A percentile compares a stretch with the other conserved stretches of the same genome.
Evolutionary conservation across 2,329 filamentous ascomycete species (phyloP).

Genomic region (Phyllosticta citriasiana): DNA sequence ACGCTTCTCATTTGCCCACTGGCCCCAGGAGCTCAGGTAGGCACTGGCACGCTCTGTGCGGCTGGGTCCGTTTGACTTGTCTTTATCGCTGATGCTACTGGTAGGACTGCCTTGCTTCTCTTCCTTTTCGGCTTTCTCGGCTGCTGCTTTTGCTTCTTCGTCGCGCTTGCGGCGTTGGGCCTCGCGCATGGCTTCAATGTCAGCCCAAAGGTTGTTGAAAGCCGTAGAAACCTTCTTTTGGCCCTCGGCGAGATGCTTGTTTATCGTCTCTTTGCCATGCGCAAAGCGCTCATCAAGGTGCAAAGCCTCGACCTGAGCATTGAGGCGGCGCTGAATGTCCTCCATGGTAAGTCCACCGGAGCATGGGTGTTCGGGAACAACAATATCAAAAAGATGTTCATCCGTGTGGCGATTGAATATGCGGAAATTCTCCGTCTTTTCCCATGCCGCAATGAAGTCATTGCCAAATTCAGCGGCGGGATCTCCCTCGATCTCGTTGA

Average conservation of each 20-base stretch:
- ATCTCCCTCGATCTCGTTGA: slow-evolving; percentile 57
- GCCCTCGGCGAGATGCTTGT: slow-evolving; percentile 80
- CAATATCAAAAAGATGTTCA: slow-evolving; percentile 84
- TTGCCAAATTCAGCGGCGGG: slow-evolving; percentile 72
- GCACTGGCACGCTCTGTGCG: slow-evolving; percentile 40
- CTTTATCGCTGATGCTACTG: background rate
- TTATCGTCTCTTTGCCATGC: slow-evolving; percentile 71
- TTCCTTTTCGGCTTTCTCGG: slow-evolving; percentile 6
- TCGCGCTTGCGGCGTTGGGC: slow-evolving; percentile 56
- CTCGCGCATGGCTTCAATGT: slow-evolving; percentile 75
- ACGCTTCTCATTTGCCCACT: slow-evolving; percentile 65
- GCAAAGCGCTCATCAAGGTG: slow-evolving; percentile 87
- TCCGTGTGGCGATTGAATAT: slow-evolving; percentile 70
- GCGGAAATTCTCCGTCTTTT: slow-evolving; percentile 77
- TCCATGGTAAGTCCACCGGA: slow-evolving; percentile 88
- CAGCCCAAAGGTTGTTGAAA: slow-evolving; percentile 80
- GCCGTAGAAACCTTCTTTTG: slow-evolving; percentile 79
- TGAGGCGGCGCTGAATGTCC: slow-evolving; percentile 77
- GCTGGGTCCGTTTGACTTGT: background rate
- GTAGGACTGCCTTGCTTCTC: slow-evolving; percentile 4
- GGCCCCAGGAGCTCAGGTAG: slow-evolving; percentile 54
- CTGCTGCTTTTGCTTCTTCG: slow-evolving; percentile 34
- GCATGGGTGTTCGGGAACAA: slow-evolving; percentile 86
- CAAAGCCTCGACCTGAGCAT: slow-evolving; percentile 72
- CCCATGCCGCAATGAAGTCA: slow-evolving; percentile 85